Percentiles rank a stretch among this genome's conserved stretches.
These are phyloP conservation scores for Polyplosphaeria fusca DNA, from an alignment of 495 filamentous ascomycete genomes.

Conservation along the genomic window DNA sequence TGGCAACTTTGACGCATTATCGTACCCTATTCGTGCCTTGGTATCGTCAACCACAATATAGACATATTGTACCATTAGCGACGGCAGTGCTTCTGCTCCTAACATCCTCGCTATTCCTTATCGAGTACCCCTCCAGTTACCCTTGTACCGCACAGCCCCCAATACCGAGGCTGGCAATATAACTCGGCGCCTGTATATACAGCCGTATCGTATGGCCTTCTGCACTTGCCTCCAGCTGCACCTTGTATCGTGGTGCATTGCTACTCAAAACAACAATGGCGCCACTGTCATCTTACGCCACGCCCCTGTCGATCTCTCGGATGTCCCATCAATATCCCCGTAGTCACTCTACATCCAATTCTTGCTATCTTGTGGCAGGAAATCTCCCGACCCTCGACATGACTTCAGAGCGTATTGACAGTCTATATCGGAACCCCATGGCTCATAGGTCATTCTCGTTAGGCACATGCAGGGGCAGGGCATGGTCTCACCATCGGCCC, in stretches of 20 bases:
- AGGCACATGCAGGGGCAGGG: neutral
- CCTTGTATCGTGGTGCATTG: neutral
- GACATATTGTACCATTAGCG: constrained; percentile 3
- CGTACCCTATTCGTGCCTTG: too few species aligned
- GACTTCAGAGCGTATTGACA: neutral
- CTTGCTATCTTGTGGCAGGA: neutral
- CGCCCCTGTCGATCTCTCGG: neutral
- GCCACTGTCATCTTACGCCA: neutral
- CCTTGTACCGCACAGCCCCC: constrained; percentile 9
- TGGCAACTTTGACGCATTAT: neutral
- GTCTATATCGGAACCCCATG: neutral
- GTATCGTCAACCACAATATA: constrained; percentile 11
- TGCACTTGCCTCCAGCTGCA: neutral
- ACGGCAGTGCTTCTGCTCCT: neutral
- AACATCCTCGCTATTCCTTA: neutral
- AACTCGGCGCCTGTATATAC: constrained; percentile 13
- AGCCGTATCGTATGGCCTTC: neutral
- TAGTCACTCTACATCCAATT: neutral
- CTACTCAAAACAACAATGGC: neutral
- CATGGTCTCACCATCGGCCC: neutral
- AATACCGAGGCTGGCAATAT: constrained; percentile 10
- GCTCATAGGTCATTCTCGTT: neutral
- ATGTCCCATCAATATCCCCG: neutral
- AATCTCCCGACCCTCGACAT: neutral
- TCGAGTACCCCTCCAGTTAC: neutral